A percentile compares a stretch with the other conserved stretches of the same genome.
These are phyloP conservation scores for Ciborinia camelliae DNA, from an alignment of 2,329 filamentous ascomycete species.

Conservation along the genomic window DNA sequence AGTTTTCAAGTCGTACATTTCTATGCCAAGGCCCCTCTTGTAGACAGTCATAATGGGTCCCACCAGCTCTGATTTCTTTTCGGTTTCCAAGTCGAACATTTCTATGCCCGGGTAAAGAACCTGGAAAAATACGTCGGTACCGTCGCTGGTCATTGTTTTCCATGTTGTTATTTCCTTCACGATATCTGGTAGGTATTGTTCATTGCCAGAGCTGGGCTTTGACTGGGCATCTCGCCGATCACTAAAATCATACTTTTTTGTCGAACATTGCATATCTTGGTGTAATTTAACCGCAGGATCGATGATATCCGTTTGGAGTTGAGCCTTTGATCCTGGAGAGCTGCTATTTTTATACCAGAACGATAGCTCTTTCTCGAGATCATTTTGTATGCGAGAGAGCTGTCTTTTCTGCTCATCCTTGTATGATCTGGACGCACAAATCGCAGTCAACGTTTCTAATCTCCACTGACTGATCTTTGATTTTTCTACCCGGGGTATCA, in stretches of 20 bases:
- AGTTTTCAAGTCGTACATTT: not conserved
- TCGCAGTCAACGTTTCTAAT: not conserved
- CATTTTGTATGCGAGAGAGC: not conserved
- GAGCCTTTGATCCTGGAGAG: not conserved
- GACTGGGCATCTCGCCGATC: not conserved
- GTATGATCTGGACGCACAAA: not conserved
- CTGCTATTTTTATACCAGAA: not conserved
- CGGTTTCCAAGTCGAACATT: not conserved
- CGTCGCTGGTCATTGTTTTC: not conserved
- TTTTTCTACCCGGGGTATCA: not conserved
- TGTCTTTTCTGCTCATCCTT: not conserved
- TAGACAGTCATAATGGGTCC: not conserved
- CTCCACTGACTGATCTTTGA: conserved; percentile 5
- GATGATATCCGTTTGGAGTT: not conserved
- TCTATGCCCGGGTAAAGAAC: not conserved
- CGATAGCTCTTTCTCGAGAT: not conserved
- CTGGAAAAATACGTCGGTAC: not conserved
- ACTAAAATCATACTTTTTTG: not conserved
- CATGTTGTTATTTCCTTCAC: not conserved
- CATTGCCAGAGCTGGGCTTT: not conserved
- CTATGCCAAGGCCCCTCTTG: not conserved
- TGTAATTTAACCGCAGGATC: not conserved
- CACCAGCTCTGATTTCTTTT: not conserved
- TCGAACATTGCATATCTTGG: conserved; percentile 7
- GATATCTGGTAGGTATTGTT: not conserved